Base-by-base conservation (phyloP, 2,329 filamentous ascomycete species). In the Cytospora chrysosperma region DNA sequence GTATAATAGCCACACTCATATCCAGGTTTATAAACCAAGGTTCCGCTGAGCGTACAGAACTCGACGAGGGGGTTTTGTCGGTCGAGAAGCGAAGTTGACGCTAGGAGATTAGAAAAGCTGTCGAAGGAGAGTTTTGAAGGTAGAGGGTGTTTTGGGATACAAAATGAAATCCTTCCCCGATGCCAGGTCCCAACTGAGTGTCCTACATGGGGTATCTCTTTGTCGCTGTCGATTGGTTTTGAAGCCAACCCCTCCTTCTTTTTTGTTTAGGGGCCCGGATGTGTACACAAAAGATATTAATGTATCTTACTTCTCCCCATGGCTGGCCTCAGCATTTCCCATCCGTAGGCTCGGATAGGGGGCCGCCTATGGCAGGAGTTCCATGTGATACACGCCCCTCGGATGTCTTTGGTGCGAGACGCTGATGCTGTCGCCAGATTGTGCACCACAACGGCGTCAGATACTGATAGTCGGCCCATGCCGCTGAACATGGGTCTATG, bases 1-100 rank as follows among this genome's bases (percentile, higher is more conserved):
- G 40, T 64, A 59, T 62, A 65, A 65, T 55, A 47, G 59, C 32
- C 32, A 34, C 59, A 34, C 37, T 54, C 52, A n/a, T 56, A 52
- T 49, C 59, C 59, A 52, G 40, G 59, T 61, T 40, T 52, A 30
- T 55, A 19, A 51, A 40, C 56, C 60, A 62, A 57, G 49, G 60
- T 34, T 57, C 54, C 40, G 40, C 40, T 47, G 40, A 47, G 55
- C 57, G 40, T 27, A 57, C 34, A 56, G 32, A 62, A 28, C 19
- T 52, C 37, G 54, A 58, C 52, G 37, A 40, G 30, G 28, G 54
- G 43, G 7, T n/a, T 37, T 57, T 51, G 59, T 54, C 21, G 56
- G 30, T 57, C 59, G 61, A 65, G 61, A 65, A 65, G 60, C 40
- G 64, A 65, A 63, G 51, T 37, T 51, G 53, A 59, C 56, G 51